These are phyloP conservation scores for Verbascum thapsus DNA, from an alignment of 257 asterid genomes.

Conservation along the genomic window DNA sequence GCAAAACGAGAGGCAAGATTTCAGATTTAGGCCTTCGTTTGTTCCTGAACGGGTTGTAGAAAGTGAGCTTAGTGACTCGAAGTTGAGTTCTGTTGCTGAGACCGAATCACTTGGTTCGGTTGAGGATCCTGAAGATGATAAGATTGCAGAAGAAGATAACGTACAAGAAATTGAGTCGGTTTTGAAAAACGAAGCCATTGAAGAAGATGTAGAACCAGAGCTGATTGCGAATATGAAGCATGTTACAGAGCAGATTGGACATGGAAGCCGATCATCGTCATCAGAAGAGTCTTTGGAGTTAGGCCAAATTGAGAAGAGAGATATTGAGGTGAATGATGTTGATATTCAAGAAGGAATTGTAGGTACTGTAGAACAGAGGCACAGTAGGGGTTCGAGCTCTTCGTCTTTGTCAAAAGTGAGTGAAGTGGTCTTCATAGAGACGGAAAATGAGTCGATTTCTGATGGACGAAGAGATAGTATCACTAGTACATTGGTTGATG, in stretches of 20 bases:
- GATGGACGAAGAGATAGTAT: conserved; percentile 28
- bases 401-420: conserved; percentile 56
- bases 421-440: conserved; percentile 32
- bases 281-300: conserved; percentile 43
- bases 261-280: conserved; percentile 68
- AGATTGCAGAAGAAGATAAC: conserved; percentile 39
- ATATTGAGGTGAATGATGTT: conserved; percentile 25
- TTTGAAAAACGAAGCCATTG: conserved; percentile 26
- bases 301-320: conserved; percentile 39
- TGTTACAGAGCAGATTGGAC: conserved; percentile 56
- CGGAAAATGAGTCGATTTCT: conserved; percentile 32
- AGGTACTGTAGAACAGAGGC: conserved; percentile 7
- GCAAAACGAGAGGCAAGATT: conserved; percentile 44
- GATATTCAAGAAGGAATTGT: conserved; percentile 18
- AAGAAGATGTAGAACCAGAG: conserved; percentile 39
- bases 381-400: conserved; percentile 48
- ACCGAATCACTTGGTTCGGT: conserved; percentile 48
- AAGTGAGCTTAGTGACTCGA: conserved; percentile 67
- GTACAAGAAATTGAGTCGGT: conserved; percentile 23
- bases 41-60: conserved; percentile 53
- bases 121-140: conserved; percentile 42
- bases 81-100: conserved; percentile 47
- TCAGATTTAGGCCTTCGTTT: conserved; percentile 63
- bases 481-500: conserved; percentile 29
- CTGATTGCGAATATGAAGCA: conserved; percentile 43